A percentile compares a stretch with the other conserved stretches of the same genome.
Conservation (phyloP, 129 eudicot genomes). For the Saposhnikovia divaricata region DNA sequence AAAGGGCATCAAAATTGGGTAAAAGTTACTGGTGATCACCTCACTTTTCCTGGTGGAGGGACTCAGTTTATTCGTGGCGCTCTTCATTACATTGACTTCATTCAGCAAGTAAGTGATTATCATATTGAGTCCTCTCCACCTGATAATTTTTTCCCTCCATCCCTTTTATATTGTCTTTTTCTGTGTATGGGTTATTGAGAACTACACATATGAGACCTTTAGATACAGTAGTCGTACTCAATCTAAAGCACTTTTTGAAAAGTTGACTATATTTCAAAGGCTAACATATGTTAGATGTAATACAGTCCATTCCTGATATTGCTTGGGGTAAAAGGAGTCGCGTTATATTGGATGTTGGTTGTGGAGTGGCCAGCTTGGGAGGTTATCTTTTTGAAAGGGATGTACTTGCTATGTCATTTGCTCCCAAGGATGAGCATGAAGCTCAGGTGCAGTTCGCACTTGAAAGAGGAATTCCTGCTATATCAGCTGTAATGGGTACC, state of each 20-base stretch:
- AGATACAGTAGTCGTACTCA: not conserved
- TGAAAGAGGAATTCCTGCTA: slow-evolving; percentile 69
- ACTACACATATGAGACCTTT: not conserved
- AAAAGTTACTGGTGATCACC: slow-evolving; percentile 36
- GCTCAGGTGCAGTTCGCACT: slow-evolving; percentile 72
- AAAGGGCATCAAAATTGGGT: slow-evolving; percentile 46
- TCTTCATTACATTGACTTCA: slow-evolving; percentile 39
- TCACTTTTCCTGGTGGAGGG: slow-evolving; percentile 45
- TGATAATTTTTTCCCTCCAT: not conserved
- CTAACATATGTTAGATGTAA: slow-evolving; percentile 2
- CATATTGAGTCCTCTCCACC: not conserved
- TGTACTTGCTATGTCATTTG: slow-evolving; percentile 58
- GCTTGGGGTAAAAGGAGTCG: slow-evolving; percentile 60
- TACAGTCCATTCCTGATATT: slow-evolving; percentile 47
- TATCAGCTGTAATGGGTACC: slow-evolving; percentile 72
- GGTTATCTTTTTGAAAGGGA: slow-evolving; percentile 62
- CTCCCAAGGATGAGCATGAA: slow-evolving; percentile 75
- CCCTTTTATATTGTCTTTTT: not conserved
- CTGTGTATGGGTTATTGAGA: not conserved
- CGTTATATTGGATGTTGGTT: slow-evolving; percentile 62
- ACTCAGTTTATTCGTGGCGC: slow-evolving; percentile 38
- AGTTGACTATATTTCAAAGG: not conserved
- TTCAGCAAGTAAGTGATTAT: slow-evolving; percentile 38
- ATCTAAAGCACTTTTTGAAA: not conserved
- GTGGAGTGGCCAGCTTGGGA: slow-evolving; percentile 75